These are phyloP conservation scores for Penicillium manginii DNA, from an alignment of 495 filamentous ascomycete genomes.

Conservation along the genomic window DNA sequence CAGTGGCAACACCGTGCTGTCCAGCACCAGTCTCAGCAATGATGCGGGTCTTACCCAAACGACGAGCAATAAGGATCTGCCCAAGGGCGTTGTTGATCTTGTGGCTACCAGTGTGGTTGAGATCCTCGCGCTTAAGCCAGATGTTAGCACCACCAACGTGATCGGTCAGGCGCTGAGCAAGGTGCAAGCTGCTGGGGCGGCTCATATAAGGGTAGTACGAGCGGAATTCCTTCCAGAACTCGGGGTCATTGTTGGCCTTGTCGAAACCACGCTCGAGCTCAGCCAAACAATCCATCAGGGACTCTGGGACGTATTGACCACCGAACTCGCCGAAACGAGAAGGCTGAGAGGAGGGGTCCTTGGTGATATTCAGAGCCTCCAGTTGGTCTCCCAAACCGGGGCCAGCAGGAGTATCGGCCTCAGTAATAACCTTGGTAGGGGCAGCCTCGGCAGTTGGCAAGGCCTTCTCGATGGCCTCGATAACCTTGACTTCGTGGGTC, in stretches of 20 bases:
- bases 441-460: slow-evolving; percentile 33
- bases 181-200: slow-evolving; percentile 86
- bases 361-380: slow-evolving; percentile 65
- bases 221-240: slow-evolving; percentile 96
- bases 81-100: slow-evolving; percentile 98
- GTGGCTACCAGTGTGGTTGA: slow-evolving; percentile 86
- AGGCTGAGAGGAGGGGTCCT: slow-evolving; percentile 62
- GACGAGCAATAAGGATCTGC: slow-evolving; percentile 80
- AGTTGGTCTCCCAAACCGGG: slow-evolving; percentile 73
- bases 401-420: slow-evolving; percentile 57
- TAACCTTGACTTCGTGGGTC: slow-evolving; percentile 43
- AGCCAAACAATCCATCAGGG: slow-evolving; percentile 92
- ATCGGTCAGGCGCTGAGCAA: slow-evolving; percentile 84
- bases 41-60: slow-evolving; percentile 89
- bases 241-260: slow-evolving; percentile 76
- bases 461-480: slow-evolving; percentile 65
- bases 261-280: slow-evolving; percentile 94
- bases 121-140: slow-evolving; percentile 94
- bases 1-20: slow-evolving; percentile 95
- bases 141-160: slow-evolving; percentile 90
- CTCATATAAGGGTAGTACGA: slow-evolving; percentile 99
- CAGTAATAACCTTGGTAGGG: slow-evolving; percentile 61
- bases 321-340: slow-evolving; percentile 95
- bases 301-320: slow-evolving; percentile 98
- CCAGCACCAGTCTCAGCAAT: slow-evolving; percentile 98